These are phyloP conservation scores for Geotrichum bryndzae DNA, from an alignment of 1,139 yeast species.

Conservation along the genomic window DNA sequence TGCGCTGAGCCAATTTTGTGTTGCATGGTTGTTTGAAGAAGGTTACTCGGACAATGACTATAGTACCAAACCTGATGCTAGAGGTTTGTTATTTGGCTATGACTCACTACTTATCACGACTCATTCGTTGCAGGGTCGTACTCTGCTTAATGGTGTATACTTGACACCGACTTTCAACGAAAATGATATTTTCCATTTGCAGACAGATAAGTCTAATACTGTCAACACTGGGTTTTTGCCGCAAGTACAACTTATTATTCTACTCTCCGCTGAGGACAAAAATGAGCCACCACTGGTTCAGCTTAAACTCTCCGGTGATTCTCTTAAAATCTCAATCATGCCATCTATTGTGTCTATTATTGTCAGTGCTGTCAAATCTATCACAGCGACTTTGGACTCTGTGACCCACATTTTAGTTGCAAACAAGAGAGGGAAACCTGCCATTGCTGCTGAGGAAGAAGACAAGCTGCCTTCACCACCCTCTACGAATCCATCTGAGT, in stretches of 20 bases:
- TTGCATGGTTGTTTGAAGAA: slow-evolving; percentile 69
- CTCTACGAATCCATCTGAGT: background rate
- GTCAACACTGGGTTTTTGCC: slow-evolving; percentile 34
- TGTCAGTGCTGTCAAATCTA: slow-evolving; percentile 15
- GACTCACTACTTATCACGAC: slow-evolving; percentile 37
- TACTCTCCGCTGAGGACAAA: slow-evolving; percentile 9
- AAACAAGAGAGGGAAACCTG: background rate
- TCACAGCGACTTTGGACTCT: slow-evolving; percentile 13
- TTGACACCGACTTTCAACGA: slow-evolving; percentile 28
- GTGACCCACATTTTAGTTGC: background rate
- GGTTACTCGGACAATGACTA: slow-evolving; percentile 23
- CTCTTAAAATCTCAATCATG: slow-evolving; percentile 29
- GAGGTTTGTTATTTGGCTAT: slow-evolving; percentile 74
- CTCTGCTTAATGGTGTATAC: slow-evolving; percentile 37
- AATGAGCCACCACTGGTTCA: slow-evolving; percentile 8
- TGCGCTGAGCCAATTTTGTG: slow-evolving; percentile 58
- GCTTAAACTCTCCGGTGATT: slow-evolving; percentile 30
- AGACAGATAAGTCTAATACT: slow-evolving; percentile 21
- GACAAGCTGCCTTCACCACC: background rate
- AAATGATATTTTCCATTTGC: slow-evolving; percentile 18
- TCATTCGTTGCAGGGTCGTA: slow-evolving; percentile 24
- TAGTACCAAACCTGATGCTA: slow-evolving; percentile 38
- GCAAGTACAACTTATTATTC: slow-evolving; percentile 22
- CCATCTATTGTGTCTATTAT: slow-evolving; percentile 32
- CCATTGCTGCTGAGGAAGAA: background rate